Base-by-base conservation (phyloP, 2,329 filamentous ascomycete species). In the Teratosphaeria pseudoeucalypti region DNA sequence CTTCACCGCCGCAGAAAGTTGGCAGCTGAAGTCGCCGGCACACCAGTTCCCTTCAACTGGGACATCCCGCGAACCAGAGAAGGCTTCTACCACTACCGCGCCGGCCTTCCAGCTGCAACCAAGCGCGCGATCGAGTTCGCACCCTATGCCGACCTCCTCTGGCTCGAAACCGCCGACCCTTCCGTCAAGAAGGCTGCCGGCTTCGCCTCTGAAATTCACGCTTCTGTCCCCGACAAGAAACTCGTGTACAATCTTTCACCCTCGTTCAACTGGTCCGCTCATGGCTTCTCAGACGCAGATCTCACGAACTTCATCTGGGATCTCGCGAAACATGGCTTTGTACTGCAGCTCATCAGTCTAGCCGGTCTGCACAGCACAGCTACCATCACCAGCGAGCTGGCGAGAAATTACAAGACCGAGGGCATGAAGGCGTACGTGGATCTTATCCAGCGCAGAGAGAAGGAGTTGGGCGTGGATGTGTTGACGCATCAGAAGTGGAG, bases 351-450 rank as follows among this genome's bases (percentile, higher is more conserved):
- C 52, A 85, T 87, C 64, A 84, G 82, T 7, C 76, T 86, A 2
- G 84, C 84, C 2, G 84, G 84, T 23, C 69, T 87, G n/a, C 84
- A 87, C 70, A 80, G 76, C 37, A 85, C 81, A 2, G 84, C 84
- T 2, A 85, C 83, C 0, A 82, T 86, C 52, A 84, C 82, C 0
- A 79, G 85, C 60, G 89, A 96, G 76, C 80, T 99, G 19, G 88
- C 90, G 10, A 83, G 83, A 61, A 83, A 80, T 6, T 99, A 95
- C 79, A 95, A 90, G 78, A 83, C 85, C 14, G 88, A 96, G 58
- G 94, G 94, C 58, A 99, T 99, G 94, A 81, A 94, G 69, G 92
- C 94, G 0, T 99, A 99, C 70, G 94, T 97, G n/a, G 89, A 96
- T 61, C 77, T 96, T 0, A 86, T 99, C 47, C 94, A 99, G 76